Evolutionary conservation across 2,329 filamentous ascomycete genomes (phyloP).

Genomic region (Colletotrichum tropicicola): DNA sequence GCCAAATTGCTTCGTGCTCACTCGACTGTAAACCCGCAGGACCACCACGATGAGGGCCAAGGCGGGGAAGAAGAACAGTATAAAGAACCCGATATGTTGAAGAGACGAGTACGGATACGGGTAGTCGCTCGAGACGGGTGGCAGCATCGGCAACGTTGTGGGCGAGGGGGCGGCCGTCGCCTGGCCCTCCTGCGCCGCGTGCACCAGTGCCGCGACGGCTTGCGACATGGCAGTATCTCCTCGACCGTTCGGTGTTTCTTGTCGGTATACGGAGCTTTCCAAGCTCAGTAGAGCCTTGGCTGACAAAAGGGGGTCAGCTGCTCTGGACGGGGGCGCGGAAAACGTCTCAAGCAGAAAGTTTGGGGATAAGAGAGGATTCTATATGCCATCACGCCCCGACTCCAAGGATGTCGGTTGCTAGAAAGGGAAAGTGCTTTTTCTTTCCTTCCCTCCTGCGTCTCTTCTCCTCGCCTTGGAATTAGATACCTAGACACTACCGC

Average conservation of each 20-base stretch:
- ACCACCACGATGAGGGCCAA: constrained; percentile 14
- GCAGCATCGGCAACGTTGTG: background rate
- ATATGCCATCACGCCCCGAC: background rate
- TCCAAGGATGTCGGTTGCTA: background rate
- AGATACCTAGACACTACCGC: background rate
- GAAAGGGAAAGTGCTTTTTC: background rate
- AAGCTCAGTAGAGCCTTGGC: constrained; percentile 10
- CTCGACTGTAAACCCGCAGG: constrained; percentile 17
- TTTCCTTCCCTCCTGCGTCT: background rate
- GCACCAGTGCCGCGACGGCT: constrained; percentile 14
- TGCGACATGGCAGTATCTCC: constrained; percentile 18
- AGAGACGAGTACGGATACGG: constrained; percentile 17
- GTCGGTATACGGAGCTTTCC: background rate
- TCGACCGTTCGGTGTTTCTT: background rate
- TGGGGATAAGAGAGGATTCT: background rate
- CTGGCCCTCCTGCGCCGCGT: constrained; percentile 16
- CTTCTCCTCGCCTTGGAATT: background rate
- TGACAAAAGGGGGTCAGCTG: background rate
- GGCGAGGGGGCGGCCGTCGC: background rate
- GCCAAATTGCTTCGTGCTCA: constrained; percentile 26
- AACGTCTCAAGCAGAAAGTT: background rate
- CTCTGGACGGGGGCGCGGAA: background rate
- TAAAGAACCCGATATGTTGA: constrained; percentile 13
- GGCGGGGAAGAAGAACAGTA: constrained; percentile 22
- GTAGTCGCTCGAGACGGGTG: constrained; percentile 20